Conservation (phyloP, 495 filamentous ascomycete species). For the Penicillium bovifimosum region DNA sequence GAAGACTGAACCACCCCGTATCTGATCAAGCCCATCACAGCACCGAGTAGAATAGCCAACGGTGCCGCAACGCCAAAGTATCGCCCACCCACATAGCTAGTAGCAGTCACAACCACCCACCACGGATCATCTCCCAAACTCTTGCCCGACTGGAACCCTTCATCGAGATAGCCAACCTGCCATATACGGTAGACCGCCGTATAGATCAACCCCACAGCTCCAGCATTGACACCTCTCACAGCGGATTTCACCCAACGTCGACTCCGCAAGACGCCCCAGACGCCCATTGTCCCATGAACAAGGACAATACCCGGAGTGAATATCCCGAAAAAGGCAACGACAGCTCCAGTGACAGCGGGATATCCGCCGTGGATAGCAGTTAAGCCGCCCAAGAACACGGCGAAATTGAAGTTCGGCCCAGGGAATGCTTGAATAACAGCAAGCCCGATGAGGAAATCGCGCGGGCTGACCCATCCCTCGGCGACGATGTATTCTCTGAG, state of each 20-base stretch:
- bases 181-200: conserved; percentile 1
- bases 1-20: neutral
- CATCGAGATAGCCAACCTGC: neutral
- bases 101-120: conserved; percentile 2
- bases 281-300: neutral
- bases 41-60: neutral
- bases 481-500: neutral
- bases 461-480: neutral
- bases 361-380: neutral
- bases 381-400: neutral
- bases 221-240: neutral
- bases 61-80: neutral
- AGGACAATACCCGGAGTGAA: neutral
- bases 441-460: conserved; percentile 4
- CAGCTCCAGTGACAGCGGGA: neutral
- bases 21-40: neutral
- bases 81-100: neutral
- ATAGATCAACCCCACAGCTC: neutral
- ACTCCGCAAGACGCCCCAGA: conserved; percentile 1
- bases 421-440: conserved; percentile 2
- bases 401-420: conserved; percentile 3
- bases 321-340: neutral
- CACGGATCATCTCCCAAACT: conserved; percentile 2
- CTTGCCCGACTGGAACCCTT: neutral
- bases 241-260: neutral